A percentile compares a stretch with the other conserved stretches of the same genome.
phyloP scores from a whole-genome alignment of 345 rosid genomes.

The Pseudoturritis turrita region DNA sequence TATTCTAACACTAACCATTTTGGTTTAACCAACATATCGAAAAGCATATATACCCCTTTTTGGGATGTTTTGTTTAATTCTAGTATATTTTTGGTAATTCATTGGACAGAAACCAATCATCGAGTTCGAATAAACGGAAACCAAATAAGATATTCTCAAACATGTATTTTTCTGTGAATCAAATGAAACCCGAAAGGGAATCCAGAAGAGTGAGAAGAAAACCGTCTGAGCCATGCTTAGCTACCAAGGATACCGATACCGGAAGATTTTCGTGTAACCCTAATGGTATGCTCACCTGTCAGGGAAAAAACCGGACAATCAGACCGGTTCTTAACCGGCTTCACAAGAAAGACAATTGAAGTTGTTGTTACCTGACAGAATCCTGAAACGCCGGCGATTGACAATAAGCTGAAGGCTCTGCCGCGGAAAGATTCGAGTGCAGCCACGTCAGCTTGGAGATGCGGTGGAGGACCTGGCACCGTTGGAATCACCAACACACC shows the following conservation, averaged over 20 bases:
- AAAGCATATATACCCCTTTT: not conserved
- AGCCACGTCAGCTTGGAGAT: constrained; percentile 52
- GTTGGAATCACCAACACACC: constrained; percentile 78
- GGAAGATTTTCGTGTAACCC: constrained; percentile 57
- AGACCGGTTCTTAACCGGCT: not conserved
- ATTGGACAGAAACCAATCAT: not conserved
- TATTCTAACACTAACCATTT: not conserved
- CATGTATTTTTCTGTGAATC: not conserved
- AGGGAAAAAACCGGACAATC: not conserved
- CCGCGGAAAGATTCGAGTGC: constrained; percentile 47
- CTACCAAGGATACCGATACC: constrained; percentile 59
- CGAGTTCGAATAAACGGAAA: not conserved
- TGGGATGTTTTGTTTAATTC: not conserved
- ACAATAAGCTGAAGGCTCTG: constrained; percentile 68
- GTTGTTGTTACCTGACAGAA: constrained; percentile 66
- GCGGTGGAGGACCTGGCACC: constrained; percentile 77
- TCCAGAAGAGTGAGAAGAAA: constrained; percentile 68
- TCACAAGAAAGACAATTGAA: not conserved
- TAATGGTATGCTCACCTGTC: constrained; percentile 70
- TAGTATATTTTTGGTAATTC: not conserved
- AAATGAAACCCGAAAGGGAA: constrained; percentile 28
- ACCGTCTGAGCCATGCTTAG: constrained; percentile 69
- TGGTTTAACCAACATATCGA: not conserved
- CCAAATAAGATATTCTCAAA: not conserved
- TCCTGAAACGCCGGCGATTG: constrained; percentile 77